Percentiles rank a stretch among this genome's conserved stretches.
phyloP scores from a whole-genome alignment of 2,329 filamentous ascomycete genomes.

The Podosphaera fusca region DNA sequence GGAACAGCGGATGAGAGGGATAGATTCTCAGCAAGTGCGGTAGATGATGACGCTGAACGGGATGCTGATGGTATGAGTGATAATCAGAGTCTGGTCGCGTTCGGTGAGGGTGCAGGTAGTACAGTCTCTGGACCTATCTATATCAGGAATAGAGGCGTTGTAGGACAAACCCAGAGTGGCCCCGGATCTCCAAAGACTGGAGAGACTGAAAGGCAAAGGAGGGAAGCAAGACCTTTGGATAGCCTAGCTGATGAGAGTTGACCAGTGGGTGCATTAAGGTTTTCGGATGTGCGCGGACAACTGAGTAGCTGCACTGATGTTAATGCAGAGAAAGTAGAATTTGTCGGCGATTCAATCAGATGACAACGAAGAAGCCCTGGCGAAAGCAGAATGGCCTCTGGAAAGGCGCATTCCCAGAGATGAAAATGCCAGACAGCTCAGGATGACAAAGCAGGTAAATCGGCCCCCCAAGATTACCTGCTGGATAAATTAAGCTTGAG shows the following conservation, averaged over 20 bases:
- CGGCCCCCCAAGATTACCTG: no score
- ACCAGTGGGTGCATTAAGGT: constrained; percentile 36
- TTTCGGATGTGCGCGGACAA: background rate
- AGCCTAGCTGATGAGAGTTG: constrained; percentile 36
- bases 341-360: no score
- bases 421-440: no score
- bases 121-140: constrained; percentile 62
- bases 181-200: constrained; percentile 13
- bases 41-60: constrained; percentile 21
- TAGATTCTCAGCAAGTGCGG: constrained; percentile 20
- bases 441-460: no score
- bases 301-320: no score
- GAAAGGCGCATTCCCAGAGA: no score
- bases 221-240: constrained; percentile 43
- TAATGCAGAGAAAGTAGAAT: no score
- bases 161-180: constrained; percentile 13
- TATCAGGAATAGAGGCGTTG: constrained; percentile 22
- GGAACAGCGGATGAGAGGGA: constrained; percentile 26
- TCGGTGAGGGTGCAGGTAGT: constrained; percentile 76
- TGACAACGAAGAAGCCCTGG: no score
- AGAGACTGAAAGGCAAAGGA: constrained; percentile 28
- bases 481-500: no score
- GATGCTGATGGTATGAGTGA: constrained; percentile 46
- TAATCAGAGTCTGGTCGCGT: constrained; percentile 70
- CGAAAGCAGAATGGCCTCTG: no score